Base-by-base conservation (phyloP, 495 filamentous ascomycete genomes). In the Penicillium nucicola region DNA sequence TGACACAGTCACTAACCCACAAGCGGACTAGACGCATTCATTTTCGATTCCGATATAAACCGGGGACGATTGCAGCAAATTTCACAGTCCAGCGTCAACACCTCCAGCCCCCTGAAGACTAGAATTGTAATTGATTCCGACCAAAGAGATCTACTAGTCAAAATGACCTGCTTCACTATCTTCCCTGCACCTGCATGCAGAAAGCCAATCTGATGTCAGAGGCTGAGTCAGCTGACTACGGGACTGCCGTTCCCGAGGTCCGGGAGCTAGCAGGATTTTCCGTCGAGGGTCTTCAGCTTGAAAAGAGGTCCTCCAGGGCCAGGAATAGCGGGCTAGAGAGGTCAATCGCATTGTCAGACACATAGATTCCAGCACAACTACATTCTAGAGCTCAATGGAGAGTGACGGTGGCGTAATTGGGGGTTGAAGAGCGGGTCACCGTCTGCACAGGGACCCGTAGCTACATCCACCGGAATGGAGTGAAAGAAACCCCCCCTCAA, bases 221-320 rank as follows among this genome's bases (percentile, higher is more conserved):
- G 35, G 58, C 42, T 65, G 61, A 62, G 42, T 65, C 61, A 65
- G 48, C 58, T 54, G 53, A 38, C n/a, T 30, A 53, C 61, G 58
- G 61, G 45, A 58, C 31, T 20, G 52, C 53, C 50, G 42, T 63
- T 52, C 57, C 61, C 61, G 61, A 64, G 49, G 53, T 45, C 52
- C 46, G 47, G 55, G 55, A 54, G 52, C 58, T 64, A 62, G 56
- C 49, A 54, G 51, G 57, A 50, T 57, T 61, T 55, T 64, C 34
- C 54, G 43, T 46, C 37, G 53, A 55, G 53, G 51, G 39, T 22
- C 10, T 57, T 37, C 30, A 56, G 53, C 45, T 61, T 47, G 30
- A 22, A 19, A 19, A 38, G 31, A 45, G 41, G 39, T 3, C 33
- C 28, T 12, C n/a, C 25, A 42, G 6, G 19, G 17, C 12, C n/a